Evolutionary conservation across 805 yeast species (phyloP).

Genomic region (Alloascoidea africana): DNA sequence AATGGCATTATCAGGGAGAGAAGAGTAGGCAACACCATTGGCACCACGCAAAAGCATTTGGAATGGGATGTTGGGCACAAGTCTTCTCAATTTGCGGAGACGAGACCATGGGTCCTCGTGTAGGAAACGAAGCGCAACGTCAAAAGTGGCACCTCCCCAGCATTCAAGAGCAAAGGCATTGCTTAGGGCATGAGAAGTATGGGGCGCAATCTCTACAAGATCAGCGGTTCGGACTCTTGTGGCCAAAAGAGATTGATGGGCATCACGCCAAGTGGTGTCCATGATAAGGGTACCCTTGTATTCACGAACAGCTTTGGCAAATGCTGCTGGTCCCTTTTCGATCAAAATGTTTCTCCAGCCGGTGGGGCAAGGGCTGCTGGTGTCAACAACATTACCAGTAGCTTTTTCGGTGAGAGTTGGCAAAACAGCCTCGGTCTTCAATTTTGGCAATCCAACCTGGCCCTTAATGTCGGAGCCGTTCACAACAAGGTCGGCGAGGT

Average conservation of each 20-base stretch:
- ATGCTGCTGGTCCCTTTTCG: conserved; percentile 55
- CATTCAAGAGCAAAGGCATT: conserved; percentile 79
- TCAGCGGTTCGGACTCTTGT: conserved; percentile 79
- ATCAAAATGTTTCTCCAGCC: conserved; percentile 73
- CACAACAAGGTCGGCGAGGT: conserved; percentile 67
- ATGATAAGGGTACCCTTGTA: conserved; percentile 65
- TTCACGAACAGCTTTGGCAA: conserved; percentile 57
- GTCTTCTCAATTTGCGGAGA: conserved; percentile 51
- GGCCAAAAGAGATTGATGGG: conserved; percentile 76
- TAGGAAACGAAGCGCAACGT: conserved; percentile 77
- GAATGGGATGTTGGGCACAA: conserved; percentile 81
- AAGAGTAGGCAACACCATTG: conserved; percentile 80
- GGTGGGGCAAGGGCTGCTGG: conserved; percentile 32
- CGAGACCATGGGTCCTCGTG: conserved; percentile 88
- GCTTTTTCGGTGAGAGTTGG: conserved; percentile 44
- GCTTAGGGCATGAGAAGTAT: conserved; percentile 64
- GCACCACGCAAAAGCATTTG: conserved; percentile 89
- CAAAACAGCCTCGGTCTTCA: conserved; percentile 47
- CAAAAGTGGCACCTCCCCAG: conserved; percentile 94
- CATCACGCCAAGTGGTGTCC: conserved; percentile 93
- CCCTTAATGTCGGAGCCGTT: conserved; percentile 79
- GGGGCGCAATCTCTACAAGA: conserved; percentile 63
- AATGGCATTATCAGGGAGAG: conserved; percentile 79
- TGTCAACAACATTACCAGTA: conserved; percentile 35
- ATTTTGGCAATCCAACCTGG: conserved; percentile 66